Evolutionary conservation across 306 rosid genomes (phyloP), one percentile per base, ranked within the genome.

Genomic region (Myrica gale): DNA sequence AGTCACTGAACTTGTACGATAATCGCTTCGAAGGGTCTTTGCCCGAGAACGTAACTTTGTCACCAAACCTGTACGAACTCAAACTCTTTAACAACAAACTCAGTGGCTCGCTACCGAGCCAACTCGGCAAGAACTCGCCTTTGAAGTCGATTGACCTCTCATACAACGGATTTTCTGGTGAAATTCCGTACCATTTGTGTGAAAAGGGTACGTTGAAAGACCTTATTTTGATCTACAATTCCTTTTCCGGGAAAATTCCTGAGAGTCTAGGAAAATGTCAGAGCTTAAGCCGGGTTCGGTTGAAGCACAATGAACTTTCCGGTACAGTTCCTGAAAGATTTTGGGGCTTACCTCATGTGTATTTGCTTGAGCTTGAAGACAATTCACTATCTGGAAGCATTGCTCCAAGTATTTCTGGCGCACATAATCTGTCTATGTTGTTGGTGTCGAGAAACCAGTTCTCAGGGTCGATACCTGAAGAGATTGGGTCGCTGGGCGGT

Each of bases 321-420:
- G 97, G 93, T 57, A 32, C 37, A 17, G 92, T 91, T 74, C 95
- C 95, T 32, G 88, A 81, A 52, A 82, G 68, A 8, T 19, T 91
- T 37, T 91, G 97, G 97, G 92, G 92, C 68, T 68, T 91, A 63
- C 95, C 90, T n/a, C 87, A 74, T 19, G 58, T 89, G 58, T 71
- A 48, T 74, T 55, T 82, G 19, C 83, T 91, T 8, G 97, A 91
- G 65, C 89, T 91, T 76, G 76, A 53, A 46, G 85, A 81, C 0
- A 91, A 91, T 73, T 88, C 88, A 2, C 81, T 91, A 58, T 85
- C 88, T 66, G 97, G 97, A 82, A 45, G 85, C 4, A 82, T 91
- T 65, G 79, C 97, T 41, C 77, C 75, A 61, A 55, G 67, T 53
- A 86, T 91, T 67, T 86, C 89, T 6, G 63, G 85, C 7, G 89